Conservation (phyloP, 169 alveolate genomes). For the Plasmodium adleri region DNA sequence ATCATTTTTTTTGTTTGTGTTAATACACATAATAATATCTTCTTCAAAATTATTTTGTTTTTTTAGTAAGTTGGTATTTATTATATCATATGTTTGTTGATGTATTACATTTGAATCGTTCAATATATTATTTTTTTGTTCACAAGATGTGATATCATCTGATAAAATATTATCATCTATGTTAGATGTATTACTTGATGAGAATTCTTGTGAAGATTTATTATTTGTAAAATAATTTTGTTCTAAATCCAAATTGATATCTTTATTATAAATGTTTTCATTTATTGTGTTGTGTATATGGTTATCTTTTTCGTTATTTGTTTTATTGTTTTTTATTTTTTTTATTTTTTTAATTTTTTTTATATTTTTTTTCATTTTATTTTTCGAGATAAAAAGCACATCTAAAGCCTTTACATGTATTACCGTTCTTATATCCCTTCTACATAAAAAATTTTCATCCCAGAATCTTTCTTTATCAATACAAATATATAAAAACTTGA, state of each 20-base stretch:
- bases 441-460: conserved; percentile 89
- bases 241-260: neutral
- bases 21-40: neutral
- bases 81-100: neutral
- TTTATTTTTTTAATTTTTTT: neutral
- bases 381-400: conserved; percentile 78
- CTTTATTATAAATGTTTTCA: neutral
- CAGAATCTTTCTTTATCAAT: conserved; percentile 91
- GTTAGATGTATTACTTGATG: neutral
- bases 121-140: neutral
- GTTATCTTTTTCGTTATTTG: neutral
- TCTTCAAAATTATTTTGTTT: neutral
- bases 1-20: neutral
- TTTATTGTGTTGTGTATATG: neutral
- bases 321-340: neutral
- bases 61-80: neutral
- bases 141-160: conserved; percentile 6
- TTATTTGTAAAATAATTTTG: neutral
- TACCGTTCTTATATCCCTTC: conserved; percentile 90
- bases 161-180: neutral
- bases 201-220: neutral
- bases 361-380: conserved; percentile 34
- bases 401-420: conserved; percentile 82
- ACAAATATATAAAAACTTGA: conserved; percentile 87
- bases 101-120: neutral